Conservation (phyloP, 2,329 filamentous ascomycete genomes). For the Neophaeococcomyces mojaviensis region DNA sequence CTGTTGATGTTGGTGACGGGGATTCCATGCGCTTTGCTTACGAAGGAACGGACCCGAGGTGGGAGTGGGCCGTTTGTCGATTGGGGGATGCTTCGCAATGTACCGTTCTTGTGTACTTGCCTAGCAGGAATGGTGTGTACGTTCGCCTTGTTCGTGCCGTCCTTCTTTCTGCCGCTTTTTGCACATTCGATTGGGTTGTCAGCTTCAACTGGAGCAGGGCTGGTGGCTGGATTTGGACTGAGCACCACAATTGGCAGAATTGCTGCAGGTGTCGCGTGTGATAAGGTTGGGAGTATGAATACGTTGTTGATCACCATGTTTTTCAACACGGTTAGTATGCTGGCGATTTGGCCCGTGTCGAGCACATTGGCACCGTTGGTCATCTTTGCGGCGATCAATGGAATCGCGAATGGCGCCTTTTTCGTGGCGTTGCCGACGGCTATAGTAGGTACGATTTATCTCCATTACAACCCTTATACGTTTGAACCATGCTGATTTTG, state of each 20-base stretch:
- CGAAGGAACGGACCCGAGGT: slow-evolving; percentile 42
- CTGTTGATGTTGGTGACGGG: slow-evolving; percentile 47
- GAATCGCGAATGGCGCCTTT: slow-evolving; percentile 55
- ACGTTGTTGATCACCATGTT: slow-evolving; percentile 42
- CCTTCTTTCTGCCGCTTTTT: slow-evolving; percentile 55
- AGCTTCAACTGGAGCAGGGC: slow-evolving; percentile 46
- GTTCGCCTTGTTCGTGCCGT: slow-evolving; percentile 54
- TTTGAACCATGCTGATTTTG: no score
- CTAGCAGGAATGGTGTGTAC: slow-evolving; percentile 48
- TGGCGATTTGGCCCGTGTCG: slow-evolving; percentile 55
- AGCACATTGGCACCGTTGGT: slow-evolving; percentile 47
- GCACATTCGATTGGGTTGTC: slow-evolving; percentile 48
- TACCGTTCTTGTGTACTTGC: slow-evolving; percentile 48
- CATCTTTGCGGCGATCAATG: slow-evolving; percentile 54
- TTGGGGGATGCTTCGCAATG: slow-evolving; percentile 47
- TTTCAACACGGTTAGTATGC: slow-evolving; percentile 50
- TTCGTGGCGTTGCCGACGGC: slow-evolving; percentile 59
- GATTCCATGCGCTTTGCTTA: slow-evolving; percentile 48
- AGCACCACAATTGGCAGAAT: slow-evolving; percentile 53
- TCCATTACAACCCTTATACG: no score
- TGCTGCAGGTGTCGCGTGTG: slow-evolving; percentile 46
- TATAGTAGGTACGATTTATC: no score
- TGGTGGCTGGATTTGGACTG: slow-evolving; percentile 56
- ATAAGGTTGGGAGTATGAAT: slow-evolving; percentile 50
- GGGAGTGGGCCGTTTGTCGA: slow-evolving; percentile 40